These are phyloP conservation scores for Pseudozyma sp. DNA, from an alignment of 1,284 basidiomycete genomes.

Conservation along the genomic window DNA sequence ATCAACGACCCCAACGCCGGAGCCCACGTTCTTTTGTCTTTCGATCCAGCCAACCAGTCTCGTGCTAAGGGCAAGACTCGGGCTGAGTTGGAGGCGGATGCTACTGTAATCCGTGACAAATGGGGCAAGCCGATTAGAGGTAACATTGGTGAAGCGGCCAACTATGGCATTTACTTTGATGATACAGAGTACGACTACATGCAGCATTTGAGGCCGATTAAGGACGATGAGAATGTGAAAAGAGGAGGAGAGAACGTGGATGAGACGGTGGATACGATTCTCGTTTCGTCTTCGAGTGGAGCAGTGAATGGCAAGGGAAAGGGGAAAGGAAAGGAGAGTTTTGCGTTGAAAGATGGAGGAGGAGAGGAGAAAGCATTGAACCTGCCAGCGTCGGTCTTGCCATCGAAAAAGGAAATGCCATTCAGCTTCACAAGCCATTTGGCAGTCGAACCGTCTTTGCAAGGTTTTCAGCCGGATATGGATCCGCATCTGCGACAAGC, in stretches of 20 bases:
- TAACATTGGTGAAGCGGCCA: conserved; percentile 83
- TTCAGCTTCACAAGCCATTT: conserved; percentile 40
- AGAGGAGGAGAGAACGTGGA: conserved; percentile 61
- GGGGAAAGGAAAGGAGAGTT: conserved; percentile 44
- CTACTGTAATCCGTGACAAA: conserved; percentile 74
- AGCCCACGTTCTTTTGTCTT: conserved; percentile 85
- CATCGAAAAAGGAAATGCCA: conserved; percentile 51
- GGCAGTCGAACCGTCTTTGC: conserved; percentile 60
- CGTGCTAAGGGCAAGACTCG: conserved; percentile 78
- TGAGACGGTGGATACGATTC: conserved; percentile 57
- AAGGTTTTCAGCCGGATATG: conserved; percentile 95
- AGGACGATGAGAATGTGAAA: conserved; percentile 56
- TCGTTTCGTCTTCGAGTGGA: conserved; percentile 29
- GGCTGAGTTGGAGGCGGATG: conserved; percentile 76
- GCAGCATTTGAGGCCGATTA: conserved; percentile 79
- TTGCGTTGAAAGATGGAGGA: conserved; percentile 46
- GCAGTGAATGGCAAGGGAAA: conserved; percentile 45
- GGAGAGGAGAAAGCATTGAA: conserved; percentile 23
- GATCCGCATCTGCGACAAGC: conserved; percentile 93
- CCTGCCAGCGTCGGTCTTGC: conserved; percentile 76
- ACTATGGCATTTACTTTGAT: conserved; percentile 94
- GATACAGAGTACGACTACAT: conserved; percentile 99
- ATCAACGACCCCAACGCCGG: conserved; percentile 92
- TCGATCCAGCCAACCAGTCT: conserved; percentile 73
- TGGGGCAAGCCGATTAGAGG: conserved; percentile 35